These are phyloP conservation scores for Candida pseudoviswanathii DNA, from an alignment of 1,139 yeast genomes.

Conservation along the genomic window DNA sequence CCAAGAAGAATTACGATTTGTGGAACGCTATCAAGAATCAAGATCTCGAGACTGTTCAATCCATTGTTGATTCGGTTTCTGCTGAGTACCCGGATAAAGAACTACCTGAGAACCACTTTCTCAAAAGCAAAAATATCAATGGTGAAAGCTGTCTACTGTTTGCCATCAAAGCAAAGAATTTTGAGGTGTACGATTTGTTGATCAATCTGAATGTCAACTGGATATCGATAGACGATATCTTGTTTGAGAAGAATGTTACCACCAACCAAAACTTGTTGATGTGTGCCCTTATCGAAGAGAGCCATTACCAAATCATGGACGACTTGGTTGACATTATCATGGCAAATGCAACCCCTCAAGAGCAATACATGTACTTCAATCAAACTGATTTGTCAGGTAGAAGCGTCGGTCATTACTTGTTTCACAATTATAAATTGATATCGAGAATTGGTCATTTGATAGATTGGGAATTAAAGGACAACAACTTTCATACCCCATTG, in stretches of 20 bases:
- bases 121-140: conserved; percentile 53
- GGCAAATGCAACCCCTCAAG: conserved; percentile 43
- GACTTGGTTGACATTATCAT: conserved; percentile 51
- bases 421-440: conserved; percentile 58
- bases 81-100: conserved; percentile 21
- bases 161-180: conserved; percentile 49
- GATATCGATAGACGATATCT: conserved; percentile 65
- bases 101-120: conserved; percentile 41
- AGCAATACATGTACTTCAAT: conserved; percentile 53
- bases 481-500: conserved; percentile 75
- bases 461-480: conserved; percentile 73
- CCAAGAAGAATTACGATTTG: conserved; percentile 52
- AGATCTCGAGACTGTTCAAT: conserved; percentile 23
- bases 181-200: conserved; percentile 48
- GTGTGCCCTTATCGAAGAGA: conserved; percentile 61
- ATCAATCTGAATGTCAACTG: conserved; percentile 44
- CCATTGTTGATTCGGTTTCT: conserved; percentile 23
- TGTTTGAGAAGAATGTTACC: conserved; percentile 60
- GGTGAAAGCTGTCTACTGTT: conserved; percentile 72
- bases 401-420: conserved; percentile 73
- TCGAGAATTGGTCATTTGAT: conserved; percentile 56
- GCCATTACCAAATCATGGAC: conserved; percentile 43
- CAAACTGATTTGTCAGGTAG: conserved; percentile 54
- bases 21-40: conserved; percentile 55
- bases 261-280: conserved; percentile 57